Evolutionary conservation across 164 flowering plant species (phyloP).

Genomic region (Protea cynaroides): DNA sequence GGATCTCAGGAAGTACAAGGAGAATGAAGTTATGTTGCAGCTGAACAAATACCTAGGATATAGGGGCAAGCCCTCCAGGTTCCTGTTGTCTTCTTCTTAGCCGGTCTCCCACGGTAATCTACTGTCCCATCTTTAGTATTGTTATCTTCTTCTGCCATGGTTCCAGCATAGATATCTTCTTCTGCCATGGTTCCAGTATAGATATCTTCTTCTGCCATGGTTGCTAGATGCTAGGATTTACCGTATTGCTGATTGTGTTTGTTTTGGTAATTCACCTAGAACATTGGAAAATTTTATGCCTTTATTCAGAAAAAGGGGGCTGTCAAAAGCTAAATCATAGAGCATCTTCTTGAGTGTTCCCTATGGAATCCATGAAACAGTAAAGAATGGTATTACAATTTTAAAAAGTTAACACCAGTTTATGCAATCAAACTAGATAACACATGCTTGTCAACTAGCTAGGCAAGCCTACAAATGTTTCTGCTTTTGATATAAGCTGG

Average conservation of each 20-base stretch:
- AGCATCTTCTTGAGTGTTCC: too few relatives aligned
- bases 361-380: too few relatives aligned
- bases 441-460: too few relatives aligned
- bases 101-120: constrained; percentile 23
- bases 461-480: background rate
- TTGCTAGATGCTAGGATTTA: background rate
- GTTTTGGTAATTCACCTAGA: background rate
- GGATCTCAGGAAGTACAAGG: background rate
- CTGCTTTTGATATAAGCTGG: background rate
- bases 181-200: too few relatives aligned
- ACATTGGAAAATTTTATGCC: background rate
- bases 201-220: constrained; percentile 28
- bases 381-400: too few relatives aligned
- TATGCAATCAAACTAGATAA: too few relatives aligned
- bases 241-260: background rate
- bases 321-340: too few relatives aligned
- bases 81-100: constrained; percentile 31
- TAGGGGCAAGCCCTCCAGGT: constrained; percentile 29
- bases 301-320: background rate
- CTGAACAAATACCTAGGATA: background rate
- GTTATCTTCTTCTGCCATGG: too few relatives aligned
- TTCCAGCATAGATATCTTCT: too few relatives aligned
- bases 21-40: background rate
- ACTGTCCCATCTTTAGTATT: constrained; percentile 34
- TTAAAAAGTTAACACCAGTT: too few relatives aligned